phyloP scores from a whole-genome alignment of 1,139 yeast genomes.

The Kluyveromyces sp. region DNA sequence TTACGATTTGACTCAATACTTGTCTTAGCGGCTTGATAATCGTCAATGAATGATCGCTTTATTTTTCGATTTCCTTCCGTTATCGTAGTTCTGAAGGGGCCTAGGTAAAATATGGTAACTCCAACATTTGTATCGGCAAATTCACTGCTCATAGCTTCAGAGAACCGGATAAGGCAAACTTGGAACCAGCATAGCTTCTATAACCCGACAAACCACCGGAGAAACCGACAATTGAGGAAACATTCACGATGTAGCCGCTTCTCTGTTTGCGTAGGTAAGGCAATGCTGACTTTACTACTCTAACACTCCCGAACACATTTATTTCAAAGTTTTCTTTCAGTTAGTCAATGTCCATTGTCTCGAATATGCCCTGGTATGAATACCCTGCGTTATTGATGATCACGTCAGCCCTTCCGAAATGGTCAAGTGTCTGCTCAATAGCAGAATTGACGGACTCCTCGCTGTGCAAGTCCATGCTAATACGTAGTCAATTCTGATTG shows the following conservation, averaged over 20 bases:
- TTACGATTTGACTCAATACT: background rate
- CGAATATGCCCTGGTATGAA: conserved; percentile 21
- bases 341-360: conserved; percentile 25
- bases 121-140: conserved; percentile 15
- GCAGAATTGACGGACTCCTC: conserved; percentile 24
- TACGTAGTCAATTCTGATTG: conserved; percentile 13
- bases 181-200: conserved; percentile 27
- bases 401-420: conserved; percentile 29
- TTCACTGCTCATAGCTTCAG: conserved; percentile 31
- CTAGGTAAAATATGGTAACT: background rate
- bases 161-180: conserved; percentile 31
- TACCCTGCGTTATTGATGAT: conserved; percentile 34
- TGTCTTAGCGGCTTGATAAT: background rate
- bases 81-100: background rate
- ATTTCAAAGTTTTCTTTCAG: conserved; percentile 18
- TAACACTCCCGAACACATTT: conserved; percentile 31
- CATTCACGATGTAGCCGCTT: conserved; percentile 31
- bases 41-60: background rate
- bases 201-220: conserved; percentile 17
- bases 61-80: background rate
- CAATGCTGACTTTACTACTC: conserved; percentile 32
- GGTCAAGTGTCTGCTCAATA: conserved; percentile 23
- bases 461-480: conserved; percentile 24
- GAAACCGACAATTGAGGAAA: conserved; percentile 27
- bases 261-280: background rate